Evolutionary conservation across 1,284 basidiomycete genomes (phyloP).

Genomic region (Volvariella volvacea): DNA sequence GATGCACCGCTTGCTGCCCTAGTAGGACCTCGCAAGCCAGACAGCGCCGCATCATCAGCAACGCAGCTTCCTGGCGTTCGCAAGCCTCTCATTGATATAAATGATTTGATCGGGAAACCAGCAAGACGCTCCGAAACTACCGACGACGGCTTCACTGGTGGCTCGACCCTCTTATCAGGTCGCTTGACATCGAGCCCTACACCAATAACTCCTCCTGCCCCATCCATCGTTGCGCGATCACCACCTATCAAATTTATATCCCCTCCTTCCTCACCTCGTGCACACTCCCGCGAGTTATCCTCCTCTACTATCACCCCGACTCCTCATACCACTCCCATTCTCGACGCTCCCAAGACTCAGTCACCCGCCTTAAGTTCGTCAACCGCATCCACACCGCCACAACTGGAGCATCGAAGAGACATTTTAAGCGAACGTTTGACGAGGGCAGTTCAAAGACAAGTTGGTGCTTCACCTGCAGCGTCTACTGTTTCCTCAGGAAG

Average conservation of each 20-base stretch:
- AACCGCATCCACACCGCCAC: no score
- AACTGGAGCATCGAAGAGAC: constrained; percentile 14
- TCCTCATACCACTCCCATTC: not conserved
- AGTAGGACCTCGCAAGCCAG: constrained; percentile 32
- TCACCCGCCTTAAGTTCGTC: constrained; percentile 1
- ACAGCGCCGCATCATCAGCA: constrained; percentile 26
- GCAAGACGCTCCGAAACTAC: not conserved
- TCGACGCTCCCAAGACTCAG: constrained; percentile 1
- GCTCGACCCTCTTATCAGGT: constrained; percentile 24
- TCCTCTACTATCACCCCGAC: not conserved
- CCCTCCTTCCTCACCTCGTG: constrained; percentile 22
- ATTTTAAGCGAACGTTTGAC: constrained; percentile 30
- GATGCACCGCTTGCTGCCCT: constrained; percentile 40
- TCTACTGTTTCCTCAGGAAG: not conserved
- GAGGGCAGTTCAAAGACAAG: no score
- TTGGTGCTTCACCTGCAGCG: not conserved
- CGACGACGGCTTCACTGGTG: constrained; percentile 31
- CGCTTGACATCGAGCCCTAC: constrained; percentile 4
- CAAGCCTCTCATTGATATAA: constrained; percentile 41
- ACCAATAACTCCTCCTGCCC: constrained; percentile 5
- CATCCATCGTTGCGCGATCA: constrained; percentile 6
- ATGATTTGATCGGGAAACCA: constrained; percentile 24
- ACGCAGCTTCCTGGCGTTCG: constrained; percentile 2
- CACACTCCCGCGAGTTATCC: constrained; percentile 5
- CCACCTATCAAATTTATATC: constrained; percentile 33